Evolutionary conservation across 345 rosid genomes (phyloP), one percentile per base, ranked within the genome.

Genomic region (Kernera saxatilis): DNA sequence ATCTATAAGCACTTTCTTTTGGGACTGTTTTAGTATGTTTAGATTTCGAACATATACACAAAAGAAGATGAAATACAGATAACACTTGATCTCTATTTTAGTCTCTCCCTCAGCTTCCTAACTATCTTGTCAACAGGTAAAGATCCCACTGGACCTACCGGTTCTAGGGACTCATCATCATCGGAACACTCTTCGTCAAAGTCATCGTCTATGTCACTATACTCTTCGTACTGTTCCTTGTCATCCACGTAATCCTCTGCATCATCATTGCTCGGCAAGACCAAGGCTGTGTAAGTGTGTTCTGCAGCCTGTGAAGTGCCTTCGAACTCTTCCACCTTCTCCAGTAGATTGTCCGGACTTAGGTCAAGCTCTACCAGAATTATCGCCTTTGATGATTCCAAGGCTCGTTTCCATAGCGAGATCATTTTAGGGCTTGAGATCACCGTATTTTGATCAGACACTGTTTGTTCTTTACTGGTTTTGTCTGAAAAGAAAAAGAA

Each of bases 341-440:
- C 76, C 70, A 91, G 64, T 59, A 93, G 84, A 37, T 73, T 84
- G 71, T 93, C 91, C 0, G 94, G 98, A 46, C 81, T 77, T 14
- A 86, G 80, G 75, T 82, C 58, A 12, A 74, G 73, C 72, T 85
- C 82, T 48, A 86, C 88, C 53, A 89, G 79, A 63, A 87, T 22
- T 51, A 85, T 64, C 8, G 97, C 95, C 74, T 87, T 91, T 61
- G 79, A 86, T 18, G 88, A 83, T 46, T 86, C 91, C 9, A 87
- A 59, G 1, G 96, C 95, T 21, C 76, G 81, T 67, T 84, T 73
- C 97, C 97, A 91, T 9, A 85, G 79, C 22, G 85, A 84, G 70
- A 82, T 79, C 97, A 89, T 91, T 83, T 89, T 85, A 40, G 92
- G 92, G 82, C 90, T 87, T 49, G 90, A 88, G 49, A 74, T 78